Conservation (phyloP, 257 asterid genomes). For the Ilex asprella region DNA sequence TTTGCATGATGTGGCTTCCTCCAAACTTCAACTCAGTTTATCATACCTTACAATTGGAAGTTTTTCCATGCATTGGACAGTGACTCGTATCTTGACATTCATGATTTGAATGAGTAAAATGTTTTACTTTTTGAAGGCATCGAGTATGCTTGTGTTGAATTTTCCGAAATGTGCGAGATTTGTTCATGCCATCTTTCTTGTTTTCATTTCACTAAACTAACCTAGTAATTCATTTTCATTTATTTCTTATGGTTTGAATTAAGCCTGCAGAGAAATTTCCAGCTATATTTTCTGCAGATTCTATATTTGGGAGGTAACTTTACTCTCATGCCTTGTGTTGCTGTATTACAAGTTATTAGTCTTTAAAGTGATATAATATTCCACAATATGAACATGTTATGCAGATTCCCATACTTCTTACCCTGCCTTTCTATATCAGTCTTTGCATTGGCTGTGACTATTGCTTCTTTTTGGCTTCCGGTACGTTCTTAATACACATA, state of each 20-base stretch:
- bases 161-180: neutral
- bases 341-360: neutral
- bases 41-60: no score
- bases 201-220: neutral
- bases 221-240: neutral
- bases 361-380: neutral
- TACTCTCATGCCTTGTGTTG: neutral
- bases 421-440: slow-evolving; percentile 73
- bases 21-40: no score
- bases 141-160: neutral
- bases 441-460: slow-evolving; percentile 47
- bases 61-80: no score
- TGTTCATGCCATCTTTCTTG: neutral
- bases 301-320: slow-evolving; percentile 1
- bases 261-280: neutral
- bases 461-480: slow-evolving; percentile 62
- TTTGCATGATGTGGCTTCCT: no score
- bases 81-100: no score
- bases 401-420: slow-evolving; percentile 81
- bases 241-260: neutral
- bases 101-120: no score
- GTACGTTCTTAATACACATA: slow-evolving; percentile 27
- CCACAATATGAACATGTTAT: neutral
- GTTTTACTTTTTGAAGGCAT: no score
- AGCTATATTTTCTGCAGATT: neutral